Percentiles rank a stretch among this genome's conserved stretches.
Conservation (phyloP, 495 filamentous ascomycete genomes). For the Hyaloscypha bicolor region DNA sequence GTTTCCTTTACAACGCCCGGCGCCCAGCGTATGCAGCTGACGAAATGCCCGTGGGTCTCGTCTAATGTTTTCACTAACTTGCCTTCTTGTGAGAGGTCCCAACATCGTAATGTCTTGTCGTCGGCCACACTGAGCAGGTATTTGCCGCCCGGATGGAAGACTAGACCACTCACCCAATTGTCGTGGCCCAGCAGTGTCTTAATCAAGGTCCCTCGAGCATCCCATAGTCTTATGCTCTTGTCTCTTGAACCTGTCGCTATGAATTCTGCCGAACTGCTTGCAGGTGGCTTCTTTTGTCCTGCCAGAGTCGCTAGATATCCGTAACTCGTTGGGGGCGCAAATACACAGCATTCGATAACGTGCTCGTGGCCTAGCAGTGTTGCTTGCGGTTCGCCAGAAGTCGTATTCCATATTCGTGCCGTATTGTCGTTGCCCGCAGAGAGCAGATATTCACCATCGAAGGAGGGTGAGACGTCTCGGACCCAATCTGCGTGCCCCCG, state of each 20-base stretch:
- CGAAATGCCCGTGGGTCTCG: slow-evolving; percentile 84
- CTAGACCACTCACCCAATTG: slow-evolving; percentile 88
- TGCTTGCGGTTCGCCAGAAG: slow-evolving; percentile 74
- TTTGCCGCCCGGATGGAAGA: slow-evolving; percentile 94
- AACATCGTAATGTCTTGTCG: slow-evolving; percentile 92
- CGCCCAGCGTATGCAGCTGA: slow-evolving; percentile 91
- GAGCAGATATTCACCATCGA: slow-evolving; percentile 81
- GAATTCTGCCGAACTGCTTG: slow-evolving; percentile 79
- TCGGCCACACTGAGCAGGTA: slow-evolving; percentile 85
- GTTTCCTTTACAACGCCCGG: slow-evolving; percentile 68
- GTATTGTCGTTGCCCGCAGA: slow-evolving; percentile 82
- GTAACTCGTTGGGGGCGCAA: slow-evolving; percentile 83
- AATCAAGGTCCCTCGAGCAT: slow-evolving; percentile 79
- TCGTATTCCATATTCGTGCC: slow-evolving; percentile 81
- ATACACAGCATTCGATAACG: slow-evolving; percentile 82
- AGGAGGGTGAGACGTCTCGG: slow-evolving; percentile 77
- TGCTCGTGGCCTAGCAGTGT: slow-evolving; percentile 91
- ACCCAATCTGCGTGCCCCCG: slow-evolving; percentile 89
- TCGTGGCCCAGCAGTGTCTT: slow-evolving; percentile 91
- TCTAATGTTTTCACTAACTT: slow-evolving; percentile 82
- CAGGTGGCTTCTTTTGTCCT: slow-evolving; percentile 79
- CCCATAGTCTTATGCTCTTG: slow-evolving; percentile 92
- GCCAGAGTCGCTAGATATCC: slow-evolving; percentile 75
- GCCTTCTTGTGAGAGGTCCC: slow-evolving; percentile 91
- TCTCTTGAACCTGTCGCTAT: slow-evolving; percentile 90